Percentiles rank a stretch among this genome's conserved stretches.
These are phyloP conservation scores for Teunomyces barrocoloradensis DNA, from an alignment of 805 yeast species.

Conservation along the genomic window DNA sequence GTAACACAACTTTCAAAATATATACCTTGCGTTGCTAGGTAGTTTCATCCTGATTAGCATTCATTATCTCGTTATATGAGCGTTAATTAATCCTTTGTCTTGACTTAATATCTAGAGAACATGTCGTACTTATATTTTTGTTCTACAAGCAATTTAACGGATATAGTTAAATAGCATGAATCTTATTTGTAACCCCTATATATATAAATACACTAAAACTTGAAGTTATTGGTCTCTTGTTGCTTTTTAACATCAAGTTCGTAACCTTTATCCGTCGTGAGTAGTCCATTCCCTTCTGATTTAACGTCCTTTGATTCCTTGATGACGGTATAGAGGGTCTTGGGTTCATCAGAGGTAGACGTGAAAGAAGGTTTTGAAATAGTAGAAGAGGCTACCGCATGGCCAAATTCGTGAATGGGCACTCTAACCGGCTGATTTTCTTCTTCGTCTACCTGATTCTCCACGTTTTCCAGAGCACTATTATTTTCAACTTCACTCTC, in stretches of 20 bases:
- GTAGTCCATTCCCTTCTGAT: constrained; percentile 8
- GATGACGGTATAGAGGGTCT: constrained; percentile 21
- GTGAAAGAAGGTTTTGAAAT: not conserved
- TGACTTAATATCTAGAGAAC: constrained; percentile 4
- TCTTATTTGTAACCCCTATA: not conserved
- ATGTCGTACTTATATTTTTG: constrained; percentile 2
- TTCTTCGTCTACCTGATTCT: constrained; percentile 46
- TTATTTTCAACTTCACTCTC: constrained; percentile 28
- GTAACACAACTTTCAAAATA: constrained; percentile 2
- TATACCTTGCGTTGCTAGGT: constrained; percentile 1
- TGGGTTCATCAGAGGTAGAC: not conserved
- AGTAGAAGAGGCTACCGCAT: not conserved
- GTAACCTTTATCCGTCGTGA: constrained; percentile 13
- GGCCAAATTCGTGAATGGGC: constrained; percentile 13
- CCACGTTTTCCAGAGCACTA: constrained; percentile 55
- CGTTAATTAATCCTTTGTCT: not conserved
- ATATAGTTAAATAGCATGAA: constrained; percentile 3
- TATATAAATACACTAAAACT: constrained; percentile 7
- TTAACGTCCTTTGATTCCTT: constrained; percentile 14
- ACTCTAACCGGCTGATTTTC: constrained; percentile 7
- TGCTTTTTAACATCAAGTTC: constrained; percentile 6
- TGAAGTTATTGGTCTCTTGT: constrained; percentile 6
- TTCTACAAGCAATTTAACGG: not conserved
- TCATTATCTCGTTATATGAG: not conserved
- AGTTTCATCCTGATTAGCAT: constrained; percentile 1